These are phyloP conservation scores for Aspergillus brunneoviolaceus DNA, from an alignment of 2,329 filamentous ascomycete genomes.

Conservation along the genomic window DNA sequence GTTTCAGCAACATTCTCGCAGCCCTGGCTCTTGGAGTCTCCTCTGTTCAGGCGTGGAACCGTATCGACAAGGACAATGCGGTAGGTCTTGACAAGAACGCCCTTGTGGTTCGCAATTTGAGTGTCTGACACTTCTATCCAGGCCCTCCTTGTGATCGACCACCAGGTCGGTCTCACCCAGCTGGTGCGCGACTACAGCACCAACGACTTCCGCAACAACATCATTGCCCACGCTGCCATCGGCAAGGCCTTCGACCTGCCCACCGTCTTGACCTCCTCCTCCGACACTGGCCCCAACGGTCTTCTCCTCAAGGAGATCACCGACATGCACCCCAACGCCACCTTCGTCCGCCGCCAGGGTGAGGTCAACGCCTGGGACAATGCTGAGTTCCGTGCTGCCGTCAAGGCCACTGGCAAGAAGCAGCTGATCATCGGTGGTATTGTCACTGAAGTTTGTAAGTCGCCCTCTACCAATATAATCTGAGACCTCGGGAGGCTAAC, in stretches of 20 bases:
- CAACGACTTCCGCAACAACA: constrained; percentile 64
- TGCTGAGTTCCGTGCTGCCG: constrained; percentile 63
- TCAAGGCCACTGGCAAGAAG: constrained; percentile 63
- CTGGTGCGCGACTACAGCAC: constrained; percentile 65
- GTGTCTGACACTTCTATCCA: not conserved
- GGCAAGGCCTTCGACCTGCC: constrained; percentile 67
- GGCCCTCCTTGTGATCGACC: constrained; percentile 33
- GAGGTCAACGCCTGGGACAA: constrained; percentile 80
- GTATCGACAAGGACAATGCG: constrained; percentile 28
- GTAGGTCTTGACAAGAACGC: constrained; percentile 7
- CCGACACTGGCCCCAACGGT: constrained; percentile 69
- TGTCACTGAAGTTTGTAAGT: constrained; percentile 68
- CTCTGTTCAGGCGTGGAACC: constrained; percentile 26
- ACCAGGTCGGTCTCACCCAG: constrained; percentile 38
- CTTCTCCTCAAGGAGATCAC: constrained; percentile 68
- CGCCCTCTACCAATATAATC: not conserved
- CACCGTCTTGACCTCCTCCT: constrained; percentile 68
- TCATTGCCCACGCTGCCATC: constrained; percentile 66
- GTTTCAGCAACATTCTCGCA: constrained; percentile 17
- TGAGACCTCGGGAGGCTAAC: constrained; percentile 5
- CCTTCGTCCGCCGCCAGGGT: constrained; percentile 66
- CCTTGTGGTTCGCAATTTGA: too few relatives aligned
- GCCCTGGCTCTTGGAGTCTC: constrained; percentile 12
- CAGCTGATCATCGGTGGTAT: constrained; percentile 73
- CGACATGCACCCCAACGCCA: constrained; percentile 65